Evolutionary conservation across 805 yeast species (phyloP).

Genomic region (Lachancea thermotolerans): DNA sequence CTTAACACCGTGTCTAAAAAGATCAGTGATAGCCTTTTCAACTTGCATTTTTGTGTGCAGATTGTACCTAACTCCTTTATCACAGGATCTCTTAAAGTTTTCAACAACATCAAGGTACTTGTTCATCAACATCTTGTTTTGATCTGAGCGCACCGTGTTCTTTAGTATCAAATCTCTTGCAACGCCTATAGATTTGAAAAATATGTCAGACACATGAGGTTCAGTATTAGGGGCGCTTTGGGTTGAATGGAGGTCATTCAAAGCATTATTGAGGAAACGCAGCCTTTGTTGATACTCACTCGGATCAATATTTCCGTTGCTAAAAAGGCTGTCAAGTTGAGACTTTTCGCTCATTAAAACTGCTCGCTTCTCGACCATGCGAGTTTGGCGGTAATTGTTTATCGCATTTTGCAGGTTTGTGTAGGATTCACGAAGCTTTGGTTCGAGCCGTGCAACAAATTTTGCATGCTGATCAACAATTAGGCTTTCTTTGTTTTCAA

Average conservation of each 20-base stretch:
- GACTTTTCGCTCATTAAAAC: conserved; percentile 15
- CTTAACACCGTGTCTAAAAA: conserved; percentile 25
- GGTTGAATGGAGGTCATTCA: conserved; percentile 11
- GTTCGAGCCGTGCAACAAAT: conserved; percentile 12
- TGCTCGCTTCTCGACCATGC: conserved; percentile 14
- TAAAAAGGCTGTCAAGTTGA: conserved; percentile 10
- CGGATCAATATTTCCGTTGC: neutral
- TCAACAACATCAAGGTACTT: conserved; percentile 16
- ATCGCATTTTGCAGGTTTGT: conserved; percentile 16
- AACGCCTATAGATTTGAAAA: conserved; percentile 23
- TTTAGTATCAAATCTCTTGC: conserved; percentile 21
- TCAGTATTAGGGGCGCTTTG: neutral
- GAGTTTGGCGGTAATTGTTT: conserved; percentile 11
- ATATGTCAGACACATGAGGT: conserved; percentile 11
- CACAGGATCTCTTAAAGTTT: conserved; percentile 20
- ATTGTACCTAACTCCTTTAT: conserved; percentile 24
- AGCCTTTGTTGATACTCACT: conserved; percentile 7
- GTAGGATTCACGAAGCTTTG: conserved; percentile 15
- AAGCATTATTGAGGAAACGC: conserved; percentile 11
- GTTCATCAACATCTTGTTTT: conserved; percentile 16
- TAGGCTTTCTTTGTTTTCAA: conserved; percentile 10
- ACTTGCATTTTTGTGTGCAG: conserved; percentile 11
- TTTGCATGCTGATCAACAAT: conserved; percentile 9
- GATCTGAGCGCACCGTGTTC: conserved; percentile 16
- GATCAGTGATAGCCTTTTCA: conserved; percentile 18